Conservation (phyloP, 2,329 filamentous ascomycete species). For the Exophiala sp. region DNA sequence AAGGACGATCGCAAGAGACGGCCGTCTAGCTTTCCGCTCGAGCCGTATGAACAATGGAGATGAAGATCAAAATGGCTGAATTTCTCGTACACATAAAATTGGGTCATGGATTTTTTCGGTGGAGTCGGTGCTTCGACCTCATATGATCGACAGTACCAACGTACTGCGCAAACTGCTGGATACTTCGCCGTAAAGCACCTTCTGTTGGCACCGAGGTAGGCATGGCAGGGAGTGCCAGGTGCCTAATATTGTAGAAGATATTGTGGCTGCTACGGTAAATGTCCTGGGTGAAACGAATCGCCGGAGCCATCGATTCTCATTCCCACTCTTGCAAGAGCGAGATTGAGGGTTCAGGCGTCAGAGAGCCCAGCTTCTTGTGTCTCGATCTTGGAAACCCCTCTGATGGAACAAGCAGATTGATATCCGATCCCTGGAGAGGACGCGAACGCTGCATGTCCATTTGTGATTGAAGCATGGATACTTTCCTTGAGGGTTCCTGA, state of each 20-base stretch:
- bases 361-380: constrained; percentile 33
- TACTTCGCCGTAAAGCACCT: too few species aligned
- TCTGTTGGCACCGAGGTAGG: too few species aligned
- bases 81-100: neutral
- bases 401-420: constrained; percentile 18
- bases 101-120: neutral
- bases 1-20: too few species aligned
- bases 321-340: constrained; percentile 3
- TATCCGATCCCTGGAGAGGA: neutral
- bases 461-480: constrained; percentile 7
- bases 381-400: constrained; percentile 32
- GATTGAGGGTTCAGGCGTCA: constrained; percentile 32
- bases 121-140: neutral
- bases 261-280: constrained; percentile 16
- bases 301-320: constrained; percentile 27
- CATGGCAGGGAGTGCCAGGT: too few species aligned
- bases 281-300: constrained; percentile 39
- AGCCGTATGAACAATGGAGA: too few species aligned
- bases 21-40: too few species aligned
- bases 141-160: neutral
- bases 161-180: neutral
- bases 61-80: too few species aligned
- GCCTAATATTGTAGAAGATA: neutral
- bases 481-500: constrained; percentile 10
- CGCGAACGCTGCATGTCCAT: constrained; percentile 21